Evolutionary conservation across 805 yeast species (phyloP), one percentile per base, ranked within the genome.

Genomic region (Jamesozyma lodderae): DNA sequence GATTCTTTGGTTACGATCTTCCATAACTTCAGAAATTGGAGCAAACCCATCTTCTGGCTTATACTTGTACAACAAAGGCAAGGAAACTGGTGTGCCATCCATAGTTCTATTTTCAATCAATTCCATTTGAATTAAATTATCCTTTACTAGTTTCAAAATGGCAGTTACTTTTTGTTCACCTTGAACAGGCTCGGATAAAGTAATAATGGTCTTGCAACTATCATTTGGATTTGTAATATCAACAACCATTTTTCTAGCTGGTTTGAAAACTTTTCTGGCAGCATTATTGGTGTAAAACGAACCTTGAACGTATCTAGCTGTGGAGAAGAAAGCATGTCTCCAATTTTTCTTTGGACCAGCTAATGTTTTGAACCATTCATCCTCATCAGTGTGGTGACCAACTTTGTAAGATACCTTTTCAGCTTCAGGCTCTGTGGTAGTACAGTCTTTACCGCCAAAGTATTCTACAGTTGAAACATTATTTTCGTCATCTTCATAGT

Each of bases 1-100:
- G 66, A 94, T 90, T 63, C 97, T 77, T 43, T 75, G 76, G 66
- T 92, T 92, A 70, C 98, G 80, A 53, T 79, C 92, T 47, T 78
- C 83, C 79, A 85, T 81, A 27, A 81, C 75, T 67, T 92, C 98
- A 48, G 78, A 69, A 50, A 92, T 82, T 57, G 98, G 97, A 42
- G 96, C 94, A 59, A 81, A 88, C n/a, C 98, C 98, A 60, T 81
- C 84, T 37, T 75, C 72, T 21, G 95, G 85, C 53, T 77, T 70
- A 69, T 81, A 92, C 37, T 67, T 74, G 75, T 81, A 94, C 47
- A 77, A 69, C 64, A 92, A 75, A 48, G 81, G 77, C 56, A 92
- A 73, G 27, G 83, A 74, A 44, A 78, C 85, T 23, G 95, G 78
- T 47, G 65, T 64, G 44, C 75, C 75, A 53, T 82, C 90, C 45